phyloP scores from a whole-genome alignment of 2,329 filamentous ascomycete species.

The Exophiala mesophila region DNA sequence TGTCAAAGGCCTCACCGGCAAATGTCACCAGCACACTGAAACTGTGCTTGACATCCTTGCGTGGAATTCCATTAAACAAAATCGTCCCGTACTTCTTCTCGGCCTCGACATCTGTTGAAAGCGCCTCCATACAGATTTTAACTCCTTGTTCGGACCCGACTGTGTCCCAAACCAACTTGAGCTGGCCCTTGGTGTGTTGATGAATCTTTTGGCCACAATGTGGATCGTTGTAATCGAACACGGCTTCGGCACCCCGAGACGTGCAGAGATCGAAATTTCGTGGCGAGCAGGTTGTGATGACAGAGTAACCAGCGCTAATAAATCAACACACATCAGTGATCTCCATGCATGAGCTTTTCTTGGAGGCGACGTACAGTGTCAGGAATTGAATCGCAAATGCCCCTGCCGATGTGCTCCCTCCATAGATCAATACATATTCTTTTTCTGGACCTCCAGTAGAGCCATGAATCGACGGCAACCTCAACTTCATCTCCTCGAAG shows the following conservation, averaged over 20 bases:
- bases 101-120: conserved; percentile 28
- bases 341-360: conserved; percentile 11
- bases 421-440: conserved; percentile 34
- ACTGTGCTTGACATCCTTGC: conserved; percentile 31
- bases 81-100: conserved; percentile 31
- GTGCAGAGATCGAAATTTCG: conserved; percentile 43
- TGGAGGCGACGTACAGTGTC: conserved; percentile 29
- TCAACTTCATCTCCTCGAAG: conserved; percentile 31
- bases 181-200: conserved; percentile 33
- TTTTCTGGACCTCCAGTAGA: conserved; percentile 18
- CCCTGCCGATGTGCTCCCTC: conserved; percentile 36
- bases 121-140: conserved; percentile 31
- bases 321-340: conserved; percentile 9
- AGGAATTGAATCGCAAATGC: conserved; percentile 37
- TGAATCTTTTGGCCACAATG: conserved; percentile 30
- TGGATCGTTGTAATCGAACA: conserved; percentile 44
- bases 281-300: conserved; percentile 36
- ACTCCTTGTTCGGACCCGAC: conserved; percentile 29
- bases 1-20: conserved; percentile 30
- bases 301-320: conserved; percentile 33
- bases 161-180: conserved; percentile 36
- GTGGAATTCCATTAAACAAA: conserved; percentile 24
- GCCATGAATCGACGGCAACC: conserved; percentile 18
- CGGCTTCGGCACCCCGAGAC: conserved; percentile 39
- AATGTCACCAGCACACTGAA: conserved; percentile 32